Evolutionary conservation across 2,329 filamentous ascomycete genomes (phyloP).

Genomic region (Cladophialophora yegresii): DNA sequence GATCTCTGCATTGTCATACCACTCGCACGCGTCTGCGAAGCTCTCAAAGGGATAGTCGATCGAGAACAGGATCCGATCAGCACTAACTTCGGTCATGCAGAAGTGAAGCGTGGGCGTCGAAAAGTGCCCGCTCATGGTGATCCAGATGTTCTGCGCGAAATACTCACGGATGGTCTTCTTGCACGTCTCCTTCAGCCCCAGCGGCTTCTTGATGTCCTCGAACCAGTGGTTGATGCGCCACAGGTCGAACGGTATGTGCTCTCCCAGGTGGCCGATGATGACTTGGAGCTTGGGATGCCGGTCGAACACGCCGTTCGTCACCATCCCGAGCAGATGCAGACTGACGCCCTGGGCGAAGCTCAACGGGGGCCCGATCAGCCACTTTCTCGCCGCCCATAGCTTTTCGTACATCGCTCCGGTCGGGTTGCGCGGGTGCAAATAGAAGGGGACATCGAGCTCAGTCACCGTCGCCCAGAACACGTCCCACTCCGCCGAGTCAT

Average conservation of each 20-base stretch:
- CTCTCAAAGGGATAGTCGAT: slow-evolving; percentile 43
- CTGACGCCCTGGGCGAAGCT: slow-evolving; percentile 38
- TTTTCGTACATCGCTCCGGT: slow-evolving; percentile 47
- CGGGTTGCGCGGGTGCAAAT: slow-evolving; percentile 41
- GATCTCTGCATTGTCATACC: slow-evolving; percentile 42
- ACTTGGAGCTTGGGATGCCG: slow-evolving; percentile 37
- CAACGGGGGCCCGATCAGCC: slow-evolving; percentile 37
- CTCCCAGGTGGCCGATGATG: slow-evolving; percentile 38
- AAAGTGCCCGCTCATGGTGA: slow-evolving; percentile 48
- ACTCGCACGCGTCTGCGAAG: slow-evolving; percentile 36
- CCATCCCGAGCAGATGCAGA: slow-evolving; percentile 38
- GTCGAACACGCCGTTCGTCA: slow-evolving; percentile 39
- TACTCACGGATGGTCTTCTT: slow-evolving; percentile 51
- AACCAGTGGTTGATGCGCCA: slow-evolving; percentile 41
- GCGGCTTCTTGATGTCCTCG: slow-evolving; percentile 39
- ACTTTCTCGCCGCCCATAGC: slow-evolving; percentile 37
- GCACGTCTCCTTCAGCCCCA: slow-evolving; percentile 41
- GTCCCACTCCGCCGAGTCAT: slow-evolving; percentile 63
- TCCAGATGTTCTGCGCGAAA: slow-evolving; percentile 47
- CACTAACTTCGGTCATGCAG: slow-evolving; percentile 45
- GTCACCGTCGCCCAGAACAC: slow-evolving; percentile 40
- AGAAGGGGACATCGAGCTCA: slow-evolving; percentile 38
- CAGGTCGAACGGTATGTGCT: slow-evolving; percentile 49
- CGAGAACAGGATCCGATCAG: slow-evolving; percentile 47
- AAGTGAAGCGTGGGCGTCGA: slow-evolving; percentile 44